Percentiles rank a stretch among this genome's conserved stretches.
Conservation (phyloP, 768 basidiomycete species). For the Leccinum pellstonianum region DNA sequence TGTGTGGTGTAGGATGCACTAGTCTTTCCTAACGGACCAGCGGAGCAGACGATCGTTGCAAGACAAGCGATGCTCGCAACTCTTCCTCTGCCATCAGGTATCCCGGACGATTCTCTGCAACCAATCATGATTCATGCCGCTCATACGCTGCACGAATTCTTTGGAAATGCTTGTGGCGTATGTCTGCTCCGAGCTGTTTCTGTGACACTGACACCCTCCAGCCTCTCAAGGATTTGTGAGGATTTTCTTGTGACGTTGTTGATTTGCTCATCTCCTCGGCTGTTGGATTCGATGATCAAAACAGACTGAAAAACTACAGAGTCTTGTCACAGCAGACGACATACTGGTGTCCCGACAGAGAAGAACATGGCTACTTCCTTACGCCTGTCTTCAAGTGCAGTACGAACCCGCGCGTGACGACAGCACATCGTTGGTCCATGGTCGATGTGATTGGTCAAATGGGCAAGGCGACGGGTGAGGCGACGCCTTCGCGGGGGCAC, state of each 20-base stretch:
- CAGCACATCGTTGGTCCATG: slow-evolving; percentile 71
- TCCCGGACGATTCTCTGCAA: slow-evolving; percentile 64
- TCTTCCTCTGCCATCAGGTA: slow-evolving; percentile 62
- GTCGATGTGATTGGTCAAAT: slow-evolving; percentile 63
- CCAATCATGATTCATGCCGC: slow-evolving; percentile 67
- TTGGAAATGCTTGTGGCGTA: slow-evolving; percentile 58
- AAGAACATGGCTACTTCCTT: slow-evolving; percentile 80
- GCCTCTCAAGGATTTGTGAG: slow-evolving; percentile 60
- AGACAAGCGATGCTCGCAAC: slow-evolving; percentile 55
- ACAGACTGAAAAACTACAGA: slow-evolving; percentile 64
- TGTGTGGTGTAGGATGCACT: slow-evolving; percentile 3
- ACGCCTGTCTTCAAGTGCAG: slow-evolving; percentile 73
- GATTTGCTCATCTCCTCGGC: not conserved
- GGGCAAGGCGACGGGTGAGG: slow-evolving; percentile 60
- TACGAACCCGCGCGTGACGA: slow-evolving; percentile 73
- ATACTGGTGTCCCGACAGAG: slow-evolving; percentile 76
- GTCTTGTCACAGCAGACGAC: slow-evolving; percentile 68
- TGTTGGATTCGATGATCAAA: not conserved
- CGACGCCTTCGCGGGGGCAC: not conserved
- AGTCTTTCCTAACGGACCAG: slow-evolving; percentile 5
- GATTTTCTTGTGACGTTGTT: slow-evolving; percentile 1
- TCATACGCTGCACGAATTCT: slow-evolving; percentile 67
- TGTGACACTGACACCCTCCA: slow-evolving; percentile 28
- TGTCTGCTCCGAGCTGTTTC: slow-evolving; percentile 20
- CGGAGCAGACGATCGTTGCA: slow-evolving; percentile 46